phyloP scores from a whole-genome alignment of 768 basidiomycete species.

The Macrolepiota dolichaula region DNA sequence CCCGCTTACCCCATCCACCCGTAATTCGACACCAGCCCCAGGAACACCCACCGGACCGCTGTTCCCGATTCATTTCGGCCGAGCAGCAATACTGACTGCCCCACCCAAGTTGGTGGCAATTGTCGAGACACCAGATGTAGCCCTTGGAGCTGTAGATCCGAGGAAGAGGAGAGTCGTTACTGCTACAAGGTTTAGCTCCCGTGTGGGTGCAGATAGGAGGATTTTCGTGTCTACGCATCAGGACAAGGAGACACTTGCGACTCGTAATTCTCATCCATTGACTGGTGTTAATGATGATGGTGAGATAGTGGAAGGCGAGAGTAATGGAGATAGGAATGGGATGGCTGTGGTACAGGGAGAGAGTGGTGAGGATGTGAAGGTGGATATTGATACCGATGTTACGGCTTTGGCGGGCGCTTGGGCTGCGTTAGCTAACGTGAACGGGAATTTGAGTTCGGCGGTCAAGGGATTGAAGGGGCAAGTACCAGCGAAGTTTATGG shows the following conservation, averaged over 20 bases:
- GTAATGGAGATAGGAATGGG: neutral
- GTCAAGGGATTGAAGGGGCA: slow-evolving; percentile 60
- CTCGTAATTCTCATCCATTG: slow-evolving; percentile 7
- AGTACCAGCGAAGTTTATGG: slow-evolving; percentile 67
- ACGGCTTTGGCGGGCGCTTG: slow-evolving; percentile 73
- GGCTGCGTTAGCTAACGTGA: slow-evolving; percentile 52
- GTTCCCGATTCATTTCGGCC: slow-evolving; percentile 54
- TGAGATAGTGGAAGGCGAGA: slow-evolving; percentile 21
- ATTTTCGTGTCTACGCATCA: slow-evolving; percentile 83
- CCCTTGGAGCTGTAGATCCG: slow-evolving; percentile 86
- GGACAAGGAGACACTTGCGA: slow-evolving; percentile 38
- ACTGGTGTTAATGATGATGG: slow-evolving; percentile 20
- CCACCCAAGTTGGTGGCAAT: slow-evolving; percentile 82
- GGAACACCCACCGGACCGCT: slow-evolving; percentile 16
- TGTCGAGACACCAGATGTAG: slow-evolving; percentile 85
- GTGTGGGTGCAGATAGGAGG: slow-evolving; percentile 77
- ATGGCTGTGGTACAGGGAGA: slow-evolving; percentile 13
- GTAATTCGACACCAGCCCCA: slow-evolving; percentile 37
- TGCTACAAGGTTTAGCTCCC: slow-evolving; percentile 82
- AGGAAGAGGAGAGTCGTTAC: slow-evolving; percentile 81
- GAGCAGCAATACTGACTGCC: slow-evolving; percentile 74
- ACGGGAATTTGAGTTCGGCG: slow-evolving; percentile 24
- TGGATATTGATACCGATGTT: slow-evolving; percentile 65
- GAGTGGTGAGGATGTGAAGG: slow-evolving; percentile 28
- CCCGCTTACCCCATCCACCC: slow-evolving; percentile 43